These are phyloP conservation scores for Yarrowia keelungensis DNA, from an alignment of 805 yeast genomes.

Conservation along the genomic window DNA sequence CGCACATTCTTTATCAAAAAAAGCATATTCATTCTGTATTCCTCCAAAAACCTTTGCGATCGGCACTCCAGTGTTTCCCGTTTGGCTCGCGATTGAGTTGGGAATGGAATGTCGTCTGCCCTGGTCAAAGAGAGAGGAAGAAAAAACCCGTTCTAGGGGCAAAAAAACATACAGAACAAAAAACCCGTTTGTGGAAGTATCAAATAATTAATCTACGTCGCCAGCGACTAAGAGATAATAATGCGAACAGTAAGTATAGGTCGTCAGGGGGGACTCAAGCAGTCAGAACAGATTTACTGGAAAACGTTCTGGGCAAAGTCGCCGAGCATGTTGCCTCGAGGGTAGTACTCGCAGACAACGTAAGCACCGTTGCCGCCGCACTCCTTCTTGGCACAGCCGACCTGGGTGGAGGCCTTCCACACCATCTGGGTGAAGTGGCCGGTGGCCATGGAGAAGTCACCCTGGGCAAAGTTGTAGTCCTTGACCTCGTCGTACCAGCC, in stretches of 20 bases:
- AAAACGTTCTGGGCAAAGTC: constrained; percentile 44
- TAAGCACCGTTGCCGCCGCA: constrained; percentile 66
- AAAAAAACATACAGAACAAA: constrained; percentile 11
- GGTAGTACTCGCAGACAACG: constrained; percentile 75
- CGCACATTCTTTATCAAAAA: neutral
- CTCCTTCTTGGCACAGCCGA: constrained; percentile 76
- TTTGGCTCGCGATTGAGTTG: constrained; percentile 12
- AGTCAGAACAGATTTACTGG: neutral
- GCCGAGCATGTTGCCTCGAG: constrained; percentile 67
- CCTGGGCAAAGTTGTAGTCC: constrained; percentile 58
- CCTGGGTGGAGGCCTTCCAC: constrained; percentile 65
- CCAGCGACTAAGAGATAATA: constrained; percentile 36
- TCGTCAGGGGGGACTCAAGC: neutral
- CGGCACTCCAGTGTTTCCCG: neutral
- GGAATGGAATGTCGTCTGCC: neutral
- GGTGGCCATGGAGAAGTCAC: constrained; percentile 54
- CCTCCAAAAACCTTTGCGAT: neutral
- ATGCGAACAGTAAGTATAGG: constrained; percentile 25
- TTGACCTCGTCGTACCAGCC: constrained; percentile 79
- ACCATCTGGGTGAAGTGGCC: constrained; percentile 86
- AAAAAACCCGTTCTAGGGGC: constrained; percentile 2
- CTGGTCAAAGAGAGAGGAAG: neutral
- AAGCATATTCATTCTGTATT: constrained; percentile 17
- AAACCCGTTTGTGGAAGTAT: neutral
- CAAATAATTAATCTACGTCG: constrained; percentile 35